Conservation (phyloP, 2,329 filamentous ascomycete genomes). For the Neofusicoccum ribis region DNA sequence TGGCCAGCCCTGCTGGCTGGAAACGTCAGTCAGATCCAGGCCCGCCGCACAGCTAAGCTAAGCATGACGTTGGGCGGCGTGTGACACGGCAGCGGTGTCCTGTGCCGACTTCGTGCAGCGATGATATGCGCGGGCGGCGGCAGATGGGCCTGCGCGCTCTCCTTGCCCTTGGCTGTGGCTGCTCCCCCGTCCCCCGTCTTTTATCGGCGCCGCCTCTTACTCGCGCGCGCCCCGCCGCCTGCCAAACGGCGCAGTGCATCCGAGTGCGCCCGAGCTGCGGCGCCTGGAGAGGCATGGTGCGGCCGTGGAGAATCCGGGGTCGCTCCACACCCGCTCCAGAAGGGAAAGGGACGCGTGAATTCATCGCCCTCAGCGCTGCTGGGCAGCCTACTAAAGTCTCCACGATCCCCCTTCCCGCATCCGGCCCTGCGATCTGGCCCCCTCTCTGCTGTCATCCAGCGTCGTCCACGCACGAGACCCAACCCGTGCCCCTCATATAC, state of each 20-base stretch:
- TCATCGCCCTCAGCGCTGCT: constrained; percentile 4
- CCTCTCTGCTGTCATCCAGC: background rate
- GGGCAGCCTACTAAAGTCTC: constrained; percentile 17
- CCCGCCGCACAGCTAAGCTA: background rate
- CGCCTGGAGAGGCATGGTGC: background rate
- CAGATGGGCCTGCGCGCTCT: background rate
- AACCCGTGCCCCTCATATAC: background rate
- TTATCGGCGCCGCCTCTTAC: constrained; percentile 2
- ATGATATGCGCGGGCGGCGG: background rate
- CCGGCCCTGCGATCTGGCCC: constrained; percentile 18
- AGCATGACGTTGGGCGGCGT: constrained; percentile 17
- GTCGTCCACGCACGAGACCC: constrained; percentile 5
- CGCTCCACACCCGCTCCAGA: constrained; percentile 11
- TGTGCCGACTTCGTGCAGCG: background rate
- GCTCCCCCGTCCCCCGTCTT: background rate
- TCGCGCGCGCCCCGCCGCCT: constrained; percentile 8
- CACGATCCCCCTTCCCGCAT: constrained; percentile 19
- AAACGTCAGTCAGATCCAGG: no score
- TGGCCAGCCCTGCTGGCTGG: no score
- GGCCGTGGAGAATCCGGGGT: constrained; percentile 20
- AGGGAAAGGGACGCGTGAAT: constrained; percentile 17
- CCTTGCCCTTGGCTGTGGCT: background rate
- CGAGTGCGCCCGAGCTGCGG: constrained; percentile 13
- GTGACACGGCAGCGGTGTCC: constrained; percentile 6
- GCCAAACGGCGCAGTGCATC: constrained; percentile 13